Evolutionary conservation across 441 rosid genomes (phyloP), one percentile per base, ranked within the genome.

Genomic region (Jatropha multifida): DNA sequence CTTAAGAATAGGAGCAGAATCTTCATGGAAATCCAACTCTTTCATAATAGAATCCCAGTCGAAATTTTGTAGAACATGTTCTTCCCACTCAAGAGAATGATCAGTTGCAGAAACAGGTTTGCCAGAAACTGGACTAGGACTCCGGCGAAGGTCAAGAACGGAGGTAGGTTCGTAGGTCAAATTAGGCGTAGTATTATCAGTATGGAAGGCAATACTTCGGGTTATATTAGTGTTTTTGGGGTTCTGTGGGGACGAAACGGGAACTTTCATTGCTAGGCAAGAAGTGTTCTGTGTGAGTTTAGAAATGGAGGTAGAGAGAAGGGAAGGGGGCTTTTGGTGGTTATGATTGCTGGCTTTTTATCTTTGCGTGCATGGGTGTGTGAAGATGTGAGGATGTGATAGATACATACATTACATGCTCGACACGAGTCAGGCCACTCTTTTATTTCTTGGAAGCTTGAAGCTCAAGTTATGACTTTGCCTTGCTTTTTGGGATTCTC

Each of bases 1-100:
- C 73, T 64, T 83, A 40, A 72, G 38, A 17, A 69, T 63, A 38
- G 87, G 81, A n/a, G 88, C 77, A 46, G 89, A 87, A 38, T 91
- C 91, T 18, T 90, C 94, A 37, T 92, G 93, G 13, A 93, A 81
- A 27, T 88, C 97, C 42, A 93, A 73, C 48, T 95, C 99, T 61
- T 81, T 85, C 95, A 95, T 90, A 76, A 92, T 83, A 12, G 95
- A 87, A 61, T 95, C 99, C 98, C 96, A 95, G 66, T 93, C 97
- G 86, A 93, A 84, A 68, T 23, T 73, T 58, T 89, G 97, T 54
- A 90, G 81, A 14, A 85, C 88, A 62, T 88, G 90, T 44, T 92
- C 94, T 61, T 89, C 98, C 90, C 88, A 92, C 71, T 71, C 95
- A 62, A 74, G 51, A 20, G 72, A 74, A 51, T 83, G 66, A 46